Percentiles rank a stretch among this genome's conserved stretches.
phyloP scores from a whole-genome alignment of 2,329 filamentous ascomycete species.

The Phaeosphaeriaceae sp. region DNA sequence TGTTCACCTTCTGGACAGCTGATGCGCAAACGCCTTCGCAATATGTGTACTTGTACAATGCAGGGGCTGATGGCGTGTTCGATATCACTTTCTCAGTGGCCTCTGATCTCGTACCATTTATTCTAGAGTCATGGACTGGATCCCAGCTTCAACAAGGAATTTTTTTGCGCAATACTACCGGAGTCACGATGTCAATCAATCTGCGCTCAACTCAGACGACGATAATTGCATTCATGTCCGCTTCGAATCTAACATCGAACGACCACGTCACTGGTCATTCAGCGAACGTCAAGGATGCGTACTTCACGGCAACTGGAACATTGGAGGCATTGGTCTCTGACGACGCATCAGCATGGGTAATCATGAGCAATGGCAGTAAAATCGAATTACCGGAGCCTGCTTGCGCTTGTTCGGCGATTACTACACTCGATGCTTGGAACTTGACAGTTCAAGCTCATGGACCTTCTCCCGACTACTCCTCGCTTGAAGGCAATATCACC shows the following conservation, averaged over 20 bases:
- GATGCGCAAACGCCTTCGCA: not conserved
- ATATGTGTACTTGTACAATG: not conserved
- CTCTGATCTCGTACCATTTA: not conserved
- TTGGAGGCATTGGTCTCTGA: not conserved
- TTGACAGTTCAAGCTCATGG: not conserved
- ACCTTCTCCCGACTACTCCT: not conserved
- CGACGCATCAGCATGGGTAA: not conserved
- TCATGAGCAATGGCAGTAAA: not conserved
- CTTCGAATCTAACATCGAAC: too few species aligned
- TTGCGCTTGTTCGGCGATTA: not conserved
- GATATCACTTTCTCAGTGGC: not conserved
- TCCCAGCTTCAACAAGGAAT: not conserved
- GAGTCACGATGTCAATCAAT: too few species aligned
- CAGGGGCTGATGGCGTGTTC: not conserved
- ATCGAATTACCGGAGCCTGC: not conserved
- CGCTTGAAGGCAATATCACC: not conserved
- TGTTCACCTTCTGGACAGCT: not conserved
- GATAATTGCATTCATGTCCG: too few species aligned
- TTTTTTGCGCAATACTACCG: not conserved
- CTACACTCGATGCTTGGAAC: not conserved
- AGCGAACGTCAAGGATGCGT: not conserved
- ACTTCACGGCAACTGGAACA: not conserved
- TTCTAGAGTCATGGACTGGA: not conserved
- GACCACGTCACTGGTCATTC: too few species aligned
- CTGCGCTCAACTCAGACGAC: too few species aligned